Percentiles rank a stretch among this genome's conserved stretches.
These are phyloP conservation scores for Auriscalpium orientale DNA, from an alignment of 768 basidiomycete species.

Conservation along the genomic window DNA sequence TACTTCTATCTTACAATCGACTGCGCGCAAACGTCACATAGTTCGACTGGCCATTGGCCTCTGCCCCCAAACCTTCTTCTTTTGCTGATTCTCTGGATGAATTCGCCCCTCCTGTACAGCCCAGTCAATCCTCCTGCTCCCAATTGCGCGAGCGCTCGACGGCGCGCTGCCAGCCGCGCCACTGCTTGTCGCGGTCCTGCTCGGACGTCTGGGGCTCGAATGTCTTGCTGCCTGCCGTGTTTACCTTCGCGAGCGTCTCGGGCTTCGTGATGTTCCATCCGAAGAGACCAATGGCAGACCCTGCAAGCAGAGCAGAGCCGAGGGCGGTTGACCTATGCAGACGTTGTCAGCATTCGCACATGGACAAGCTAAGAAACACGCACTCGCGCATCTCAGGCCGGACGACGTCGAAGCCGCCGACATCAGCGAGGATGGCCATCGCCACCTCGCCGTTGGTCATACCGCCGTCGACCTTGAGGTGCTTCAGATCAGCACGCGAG, in stretches of 20 bases:
- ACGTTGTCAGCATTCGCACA: not conserved
- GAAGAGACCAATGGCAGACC: conserved; percentile 76
- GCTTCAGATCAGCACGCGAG: conserved; percentile 68
- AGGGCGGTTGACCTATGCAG: conserved; percentile 80
- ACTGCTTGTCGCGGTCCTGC: conserved; percentile 52
- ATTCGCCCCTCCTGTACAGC: not conserved
- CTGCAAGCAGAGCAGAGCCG: conserved; percentile 91
- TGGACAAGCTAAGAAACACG: conserved; percentile 22
- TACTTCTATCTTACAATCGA: not conserved
- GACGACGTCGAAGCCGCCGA: conserved; percentile 87
- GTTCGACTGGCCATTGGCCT: too few species aligned
- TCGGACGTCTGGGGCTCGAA: conserved; percentile 57
- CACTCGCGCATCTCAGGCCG: conserved; percentile 96
- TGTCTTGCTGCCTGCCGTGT: conserved; percentile 68
- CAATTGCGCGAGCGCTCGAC: conserved; percentile 79
- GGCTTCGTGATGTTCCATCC: conserved; percentile 89
- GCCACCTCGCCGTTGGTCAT: conserved; percentile 93
- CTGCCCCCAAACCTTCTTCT: not conserved
- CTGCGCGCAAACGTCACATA: not conserved
- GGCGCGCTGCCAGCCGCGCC: conserved; percentile 83
- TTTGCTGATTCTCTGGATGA: not conserved
- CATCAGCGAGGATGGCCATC: conserved; percentile 80
- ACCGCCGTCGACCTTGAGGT: conserved; percentile 95
- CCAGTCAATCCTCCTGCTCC: conserved; percentile 41
- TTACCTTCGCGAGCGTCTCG: conserved; percentile 78